Conservation (phyloP, 495 filamentous ascomycete genomes). For the Xylaria curta region DNA sequence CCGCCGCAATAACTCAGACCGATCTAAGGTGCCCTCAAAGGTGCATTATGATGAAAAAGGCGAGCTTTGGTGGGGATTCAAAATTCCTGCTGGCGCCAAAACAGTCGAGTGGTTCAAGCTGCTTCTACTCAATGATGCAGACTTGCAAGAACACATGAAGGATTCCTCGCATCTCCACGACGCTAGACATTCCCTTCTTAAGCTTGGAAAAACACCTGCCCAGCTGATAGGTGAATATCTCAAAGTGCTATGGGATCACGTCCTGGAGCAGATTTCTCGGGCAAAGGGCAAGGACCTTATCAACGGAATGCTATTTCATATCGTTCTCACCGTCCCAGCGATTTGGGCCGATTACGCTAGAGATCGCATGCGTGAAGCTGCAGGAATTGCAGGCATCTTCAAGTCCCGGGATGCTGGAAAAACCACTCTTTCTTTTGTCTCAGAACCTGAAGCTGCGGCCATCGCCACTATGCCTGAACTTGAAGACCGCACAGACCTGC, state of each 20-base stretch:
- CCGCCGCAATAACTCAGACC: neutral
- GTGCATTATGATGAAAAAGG: constrained; percentile 32
- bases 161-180: constrained; percentile 2
- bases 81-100: constrained; percentile 49
- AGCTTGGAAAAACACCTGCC: neutral
- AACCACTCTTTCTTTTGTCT: constrained; percentile 53
- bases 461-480: constrained; percentile 57
- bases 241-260: neutral
- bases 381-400: constrained; percentile 39
- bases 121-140: constrained; percentile 3
- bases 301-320: constrained; percentile 47
- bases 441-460: constrained; percentile 65
- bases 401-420: constrained; percentile 29
- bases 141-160: constrained; percentile 35
- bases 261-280: constrained; percentile 1
- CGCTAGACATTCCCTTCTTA: neutral
- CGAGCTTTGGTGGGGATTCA: constrained; percentile 58
- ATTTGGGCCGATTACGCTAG: constrained; percentile 63
- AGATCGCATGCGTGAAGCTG: constrained; percentile 49
- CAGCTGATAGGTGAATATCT: constrained; percentile 13
- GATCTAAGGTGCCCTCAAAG: neutral
- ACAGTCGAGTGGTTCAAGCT: constrained; percentile 64
- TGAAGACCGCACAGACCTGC: constrained; percentile 47
- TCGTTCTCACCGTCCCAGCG: constrained; percentile 62
- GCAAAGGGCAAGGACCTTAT: constrained; percentile 43